Base-by-base conservation (phyloP, 805 yeast species). In the Yarrowia sp. region DNA sequence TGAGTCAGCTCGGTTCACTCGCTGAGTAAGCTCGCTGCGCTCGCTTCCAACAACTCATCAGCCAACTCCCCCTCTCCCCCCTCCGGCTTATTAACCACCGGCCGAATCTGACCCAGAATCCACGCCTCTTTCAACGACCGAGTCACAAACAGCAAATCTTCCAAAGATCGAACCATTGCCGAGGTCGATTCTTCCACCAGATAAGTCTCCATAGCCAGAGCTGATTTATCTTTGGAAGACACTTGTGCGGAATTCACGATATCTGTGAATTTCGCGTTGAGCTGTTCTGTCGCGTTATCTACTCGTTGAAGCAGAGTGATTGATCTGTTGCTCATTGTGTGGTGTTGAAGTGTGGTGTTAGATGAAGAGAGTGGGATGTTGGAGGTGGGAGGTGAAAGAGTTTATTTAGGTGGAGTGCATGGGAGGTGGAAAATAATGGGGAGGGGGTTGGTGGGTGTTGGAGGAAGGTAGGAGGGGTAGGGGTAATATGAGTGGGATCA, bases 91-190 rank as follows among this genome's bases (percentile, higher is more conserved):
- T 51, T 63, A 10, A 63, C 66, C 4, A 50, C 66, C 6, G 74
- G 73, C 31, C 69, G 69, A 10, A 77, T 71, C 66, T 76, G 79
- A 22, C 81, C 80, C 18, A 78, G 70, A 18, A 78, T 70, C 80
- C 80, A 78, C n/a, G 79, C 77, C 67, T 78, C 81, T 66, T 78
- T 78, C 41, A 78, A 67, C 18, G 74, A 71, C 17, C 80, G 69
- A 2, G 80, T 75, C 41, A 78, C 72, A 65, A 72, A 74, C 36
- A 78, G 69, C 67, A 78, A 67, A 61, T 78, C 80, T 65, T 78
- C 80, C 8, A 74, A 73, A 2, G 79, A 74, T 3, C 77, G 69
- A 17, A 73, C 73, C 64, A 78, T 73, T 4, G 76, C 69, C 4
- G 75, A 67, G 14, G 79, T 72, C 64, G 75, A 71, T n/a, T 76